Conservation (phyloP, 2,329 filamentous ascomycete species). For the Trichoderma aggressivum region DNA sequence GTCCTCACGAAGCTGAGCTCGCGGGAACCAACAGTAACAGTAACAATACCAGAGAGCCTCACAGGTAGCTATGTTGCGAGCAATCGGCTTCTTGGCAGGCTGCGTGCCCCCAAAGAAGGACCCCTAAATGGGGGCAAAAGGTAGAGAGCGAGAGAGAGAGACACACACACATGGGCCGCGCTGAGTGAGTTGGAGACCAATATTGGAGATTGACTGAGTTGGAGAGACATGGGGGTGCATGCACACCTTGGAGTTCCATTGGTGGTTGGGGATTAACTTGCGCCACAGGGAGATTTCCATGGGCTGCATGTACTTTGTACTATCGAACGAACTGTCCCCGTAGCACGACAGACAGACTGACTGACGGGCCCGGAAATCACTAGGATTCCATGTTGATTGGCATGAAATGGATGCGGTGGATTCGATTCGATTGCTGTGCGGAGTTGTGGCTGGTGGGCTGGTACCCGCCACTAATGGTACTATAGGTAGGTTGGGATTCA, state of each 20-base stretch:
- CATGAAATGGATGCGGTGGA: background rate
- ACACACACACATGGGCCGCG: background rate
- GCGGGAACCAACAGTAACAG: background rate
- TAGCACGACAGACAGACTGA: background rate
- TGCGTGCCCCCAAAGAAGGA: background rate
- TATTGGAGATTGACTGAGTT: background rate
- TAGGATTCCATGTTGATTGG: too few relatives aligned
- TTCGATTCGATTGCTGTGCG: background rate
- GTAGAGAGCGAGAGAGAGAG: background rate
- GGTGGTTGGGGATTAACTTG: background rate
- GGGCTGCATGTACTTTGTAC: background rate
- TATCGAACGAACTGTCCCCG: background rate
- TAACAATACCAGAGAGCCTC: background rate
- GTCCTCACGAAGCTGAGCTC: background rate
- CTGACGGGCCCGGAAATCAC: background rate
- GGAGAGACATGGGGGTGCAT: background rate
- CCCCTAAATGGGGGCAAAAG: background rate
- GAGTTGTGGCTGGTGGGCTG: background rate
- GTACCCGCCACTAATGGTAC: background rate
- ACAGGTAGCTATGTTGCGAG: background rate
- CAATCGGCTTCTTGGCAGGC: background rate
- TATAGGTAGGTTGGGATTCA: too few relatives aligned
- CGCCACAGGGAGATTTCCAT: background rate
- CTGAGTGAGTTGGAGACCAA: background rate
- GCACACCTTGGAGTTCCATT: background rate